Evolutionary conservation across 805 yeast species (phyloP).

Genomic region (Torulaspora indica): DNA sequence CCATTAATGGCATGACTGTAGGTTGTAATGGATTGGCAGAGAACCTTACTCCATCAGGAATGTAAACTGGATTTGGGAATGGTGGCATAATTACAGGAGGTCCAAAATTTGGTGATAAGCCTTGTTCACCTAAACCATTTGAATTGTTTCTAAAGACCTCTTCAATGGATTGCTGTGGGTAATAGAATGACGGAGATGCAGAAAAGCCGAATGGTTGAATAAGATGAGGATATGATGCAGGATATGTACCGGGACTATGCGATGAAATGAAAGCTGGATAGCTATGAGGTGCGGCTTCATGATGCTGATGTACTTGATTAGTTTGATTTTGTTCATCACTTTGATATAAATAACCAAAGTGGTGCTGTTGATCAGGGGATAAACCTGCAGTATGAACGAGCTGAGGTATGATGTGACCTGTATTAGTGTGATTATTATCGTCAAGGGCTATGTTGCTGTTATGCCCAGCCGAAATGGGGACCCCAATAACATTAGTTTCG

Average conservation of each 20-base stretch:
- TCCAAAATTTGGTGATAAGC: background rate
- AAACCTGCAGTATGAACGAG: background rate
- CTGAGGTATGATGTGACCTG: background rate
- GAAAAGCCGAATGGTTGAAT: slow-evolving; percentile 6
- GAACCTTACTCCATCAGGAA: slow-evolving; percentile 2
- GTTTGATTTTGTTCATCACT: slow-evolving; percentile 1
- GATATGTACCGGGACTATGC: slow-evolving; percentile 4
- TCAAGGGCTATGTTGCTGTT: background rate
- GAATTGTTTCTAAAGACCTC: slow-evolving; percentile 7
- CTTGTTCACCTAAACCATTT: slow-evolving; percentile 2
- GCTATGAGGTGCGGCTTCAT: background rate
- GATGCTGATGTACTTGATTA: background rate
- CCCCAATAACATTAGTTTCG: background rate
- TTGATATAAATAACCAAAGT: background rate
- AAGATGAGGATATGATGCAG: slow-evolving; percentile 3
- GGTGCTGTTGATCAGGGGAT: slow-evolving; percentile 4
- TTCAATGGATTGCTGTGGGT: slow-evolving; percentile 5
- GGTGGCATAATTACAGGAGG: slow-evolving; percentile 6
- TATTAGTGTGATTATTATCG: background rate
- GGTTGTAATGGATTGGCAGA: slow-evolving; percentile 1
- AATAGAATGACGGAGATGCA: slow-evolving; percentile 5
- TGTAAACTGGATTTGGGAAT: slow-evolving; percentile 4
- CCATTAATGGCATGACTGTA: background rate
- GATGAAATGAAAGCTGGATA: background rate
- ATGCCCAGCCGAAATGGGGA: background rate